Percentiles rank a stretch among this genome's conserved stretches.
Evolutionary conservation across 2,329 filamentous ascomycete species (phyloP).

Genomic region (Penicillium sp.): DNA sequence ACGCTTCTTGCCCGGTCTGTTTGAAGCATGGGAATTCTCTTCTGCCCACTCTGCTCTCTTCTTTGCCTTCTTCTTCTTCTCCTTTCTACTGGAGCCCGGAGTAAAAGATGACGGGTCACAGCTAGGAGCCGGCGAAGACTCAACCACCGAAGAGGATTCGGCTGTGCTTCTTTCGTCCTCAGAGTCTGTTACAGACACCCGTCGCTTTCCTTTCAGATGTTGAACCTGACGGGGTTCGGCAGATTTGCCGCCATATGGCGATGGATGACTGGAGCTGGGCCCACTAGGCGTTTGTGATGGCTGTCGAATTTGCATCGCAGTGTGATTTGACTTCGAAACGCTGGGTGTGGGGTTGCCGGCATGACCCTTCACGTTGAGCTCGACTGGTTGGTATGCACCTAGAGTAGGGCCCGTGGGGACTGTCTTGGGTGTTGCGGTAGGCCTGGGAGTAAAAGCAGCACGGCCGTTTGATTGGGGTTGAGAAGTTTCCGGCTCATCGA

Average conservation of each 20-base stretch:
- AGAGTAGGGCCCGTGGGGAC: background rate
- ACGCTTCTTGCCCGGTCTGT: background rate
- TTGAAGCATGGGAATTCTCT: background rate
- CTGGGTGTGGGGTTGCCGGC: background rate
- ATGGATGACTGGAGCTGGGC: background rate
- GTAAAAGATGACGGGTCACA: background rate
- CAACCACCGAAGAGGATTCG: background rate
- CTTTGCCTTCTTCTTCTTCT: constrained; percentile 18
- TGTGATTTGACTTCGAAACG: background rate
- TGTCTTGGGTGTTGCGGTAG: background rate
- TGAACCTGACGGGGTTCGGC: background rate
- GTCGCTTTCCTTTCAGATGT: background rate
- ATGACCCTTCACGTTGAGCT: background rate
- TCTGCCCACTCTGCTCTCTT: constrained; percentile 1
- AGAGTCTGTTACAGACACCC: background rate
- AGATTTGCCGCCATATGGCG: background rate
- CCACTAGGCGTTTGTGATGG: background rate
- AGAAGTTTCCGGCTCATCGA: background rate
- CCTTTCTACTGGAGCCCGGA: constrained; percentile 4
- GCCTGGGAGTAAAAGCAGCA: background rate
- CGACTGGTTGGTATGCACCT: background rate
- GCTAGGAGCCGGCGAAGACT: background rate
- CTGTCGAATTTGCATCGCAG: background rate
- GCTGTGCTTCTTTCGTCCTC: background rate
- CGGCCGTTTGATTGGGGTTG: background rate